phyloP scores from a whole-genome alignment of 2,329 filamentous ascomycete species.

The Trichoderma koningii region DNA sequence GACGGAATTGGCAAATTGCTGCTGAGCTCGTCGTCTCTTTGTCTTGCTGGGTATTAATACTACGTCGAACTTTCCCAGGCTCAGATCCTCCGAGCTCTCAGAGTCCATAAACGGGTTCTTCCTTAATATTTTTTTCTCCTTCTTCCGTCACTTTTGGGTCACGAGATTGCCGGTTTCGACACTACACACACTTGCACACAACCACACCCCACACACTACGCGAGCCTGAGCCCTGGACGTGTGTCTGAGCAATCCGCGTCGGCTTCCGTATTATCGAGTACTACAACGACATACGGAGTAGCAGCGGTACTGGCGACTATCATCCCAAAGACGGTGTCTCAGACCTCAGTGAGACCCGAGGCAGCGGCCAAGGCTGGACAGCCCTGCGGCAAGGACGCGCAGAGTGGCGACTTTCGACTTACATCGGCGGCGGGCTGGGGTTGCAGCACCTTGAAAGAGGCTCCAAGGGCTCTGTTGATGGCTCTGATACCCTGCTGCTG shows the following conservation, averaged over 20 bases:
- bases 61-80: neutral
- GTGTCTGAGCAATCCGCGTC: slow-evolving; percentile 8
- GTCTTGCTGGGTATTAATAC: neutral
- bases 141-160: slow-evolving; percentile 3
- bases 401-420: slow-evolving; percentile 19
- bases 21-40: neutral
- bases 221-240: slow-evolving; percentile 14
- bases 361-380: slow-evolving; percentile 15
- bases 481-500: slow-evolving; percentile 7
- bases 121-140: neutral
- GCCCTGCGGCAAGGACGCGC: slow-evolving; percentile 12
- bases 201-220: slow-evolving; percentile 23
- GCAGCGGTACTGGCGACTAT: neutral
- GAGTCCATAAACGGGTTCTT: neutral
- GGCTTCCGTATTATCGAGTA: neutral
- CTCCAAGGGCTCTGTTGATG: too few relatives aligned
- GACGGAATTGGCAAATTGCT: slow-evolving; percentile 9
- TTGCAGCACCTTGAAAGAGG: neutral
- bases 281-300: neutral
- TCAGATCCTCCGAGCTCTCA: neutral
- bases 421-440: slow-evolving; percentile 8
- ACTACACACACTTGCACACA: neutral
- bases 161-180: slow-evolving; percentile 24
- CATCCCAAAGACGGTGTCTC: slow-evolving; percentile 12
- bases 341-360: slow-evolving; percentile 22